Percentiles rank a stretch among this genome's conserved stretches.
These are phyloP conservation scores for Penicillium sp. DNA, from an alignment of 2,329 filamentous ascomycete genomes.

Conservation along the genomic window DNA sequence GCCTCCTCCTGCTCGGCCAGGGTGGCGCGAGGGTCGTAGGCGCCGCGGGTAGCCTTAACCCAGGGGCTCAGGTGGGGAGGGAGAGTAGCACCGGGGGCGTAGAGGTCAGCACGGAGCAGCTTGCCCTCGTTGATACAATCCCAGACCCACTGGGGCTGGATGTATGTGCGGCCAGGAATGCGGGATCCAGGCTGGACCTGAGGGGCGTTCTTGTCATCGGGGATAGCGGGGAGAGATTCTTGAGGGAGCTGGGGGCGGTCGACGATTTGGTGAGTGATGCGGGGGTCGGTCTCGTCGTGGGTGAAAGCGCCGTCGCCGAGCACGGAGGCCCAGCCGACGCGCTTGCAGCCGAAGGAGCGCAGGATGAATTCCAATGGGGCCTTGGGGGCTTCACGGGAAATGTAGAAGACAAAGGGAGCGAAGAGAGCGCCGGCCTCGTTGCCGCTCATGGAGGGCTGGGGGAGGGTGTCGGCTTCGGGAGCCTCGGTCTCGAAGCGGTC, in stretches of 20 bases:
- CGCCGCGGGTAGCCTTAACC: conserved; percentile 81
- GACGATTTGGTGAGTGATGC: conserved; percentile 95
- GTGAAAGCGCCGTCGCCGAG: conserved; percentile 92
- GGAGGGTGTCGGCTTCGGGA: conserved; percentile 80
- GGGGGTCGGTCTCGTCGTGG: conserved; percentile 79
- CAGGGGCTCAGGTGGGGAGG: conserved; percentile 96
- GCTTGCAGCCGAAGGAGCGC: conserved; percentile 91
- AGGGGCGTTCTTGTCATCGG: conserved; percentile 44
- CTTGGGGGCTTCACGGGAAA: conserved; percentile 90
- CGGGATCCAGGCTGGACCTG: conserved; percentile 63
- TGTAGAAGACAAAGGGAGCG: conserved; percentile 83
- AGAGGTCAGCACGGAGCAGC: conserved; percentile 81
- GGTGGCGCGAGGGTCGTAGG: conserved; percentile 86
- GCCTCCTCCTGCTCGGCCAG: conserved; percentile 87
- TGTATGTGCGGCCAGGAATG: conserved; percentile 86
- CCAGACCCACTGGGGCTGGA: conserved; percentile 99
- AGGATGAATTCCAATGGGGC: conserved; percentile 91
- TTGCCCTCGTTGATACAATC: conserved; percentile 92
- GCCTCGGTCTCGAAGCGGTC: conserved; percentile 90
- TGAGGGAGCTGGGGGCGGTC: conserved; percentile 76
- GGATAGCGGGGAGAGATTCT: conserved; percentile 49
- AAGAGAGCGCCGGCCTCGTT: conserved; percentile 76
- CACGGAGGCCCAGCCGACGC: conserved; percentile 90
- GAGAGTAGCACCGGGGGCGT: conserved; percentile 83
- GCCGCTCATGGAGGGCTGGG: conserved; percentile 70